Evolutionary conservation across 176 grass and related monocot genomes (phyloP), one percentile per base, ranked within the genome.

Genomic region (Musa schizocarpa): DNA sequence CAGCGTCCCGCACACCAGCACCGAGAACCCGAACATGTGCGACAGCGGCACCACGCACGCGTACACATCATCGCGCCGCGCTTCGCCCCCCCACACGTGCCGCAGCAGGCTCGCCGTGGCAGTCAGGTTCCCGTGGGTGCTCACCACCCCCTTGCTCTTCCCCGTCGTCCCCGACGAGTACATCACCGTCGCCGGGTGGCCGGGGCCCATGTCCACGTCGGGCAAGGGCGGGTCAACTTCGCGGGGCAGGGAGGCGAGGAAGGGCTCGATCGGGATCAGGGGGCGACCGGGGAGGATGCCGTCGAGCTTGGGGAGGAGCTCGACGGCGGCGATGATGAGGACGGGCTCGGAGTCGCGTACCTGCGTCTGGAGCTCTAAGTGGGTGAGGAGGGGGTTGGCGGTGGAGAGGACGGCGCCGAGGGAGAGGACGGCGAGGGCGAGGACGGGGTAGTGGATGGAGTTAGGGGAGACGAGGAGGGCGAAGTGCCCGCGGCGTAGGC

Each of bases 141-240:
- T 73, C 17, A 89, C 81, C 23, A 89, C 83, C 3, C 87, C 83
- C 67, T 89, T 89, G 77, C 87, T 89, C 84, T 59, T 83, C 64
- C 87, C 87, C 50, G 87, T 89, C 14, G 87, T 89, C 52, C 88
- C 88, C 12, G 84, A 86, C 50, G 88, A 86, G 78, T 90, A 90
- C 78, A 90, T 81, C 26, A 86, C 14, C 17, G 19, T 51, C 16
- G 69, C 69, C 19, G 48, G 8, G 43, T 72, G 50, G 9, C 19
- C 13, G 3, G 19, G 20, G 8, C 14, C 13, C 65, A 43, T 26
- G 24, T 3, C 54, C 54, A 17, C 54, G 11, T 11, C 13, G 13
- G 54, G 16, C 16, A 25, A 7, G 1, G 50, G 69, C 8, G 34
- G 49, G 14, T 7, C 49, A 43, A 43, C 4, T 1, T 0, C 13